These are phyloP conservation scores for Schizosaccharomyces cryophilus DNA, from an alignment of 805 yeast genomes.

Conservation along the genomic window DNA sequence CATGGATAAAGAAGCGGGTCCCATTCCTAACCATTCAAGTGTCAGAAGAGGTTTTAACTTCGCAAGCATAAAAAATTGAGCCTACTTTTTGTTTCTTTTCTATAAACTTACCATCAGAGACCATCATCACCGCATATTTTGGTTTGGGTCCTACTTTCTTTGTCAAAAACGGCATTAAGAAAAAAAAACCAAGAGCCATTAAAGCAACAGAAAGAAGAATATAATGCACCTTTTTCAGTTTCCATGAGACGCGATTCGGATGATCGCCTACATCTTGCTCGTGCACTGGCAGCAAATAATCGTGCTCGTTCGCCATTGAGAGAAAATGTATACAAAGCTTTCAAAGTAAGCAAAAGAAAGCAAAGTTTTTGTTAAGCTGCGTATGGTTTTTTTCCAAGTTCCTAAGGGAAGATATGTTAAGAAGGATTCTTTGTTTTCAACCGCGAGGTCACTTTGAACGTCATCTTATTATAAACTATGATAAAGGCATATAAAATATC, in stretches of 20 bases:
- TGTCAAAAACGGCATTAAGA: neutral
- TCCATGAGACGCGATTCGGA: neutral
- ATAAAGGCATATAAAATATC: no score
- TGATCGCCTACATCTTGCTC: neutral
- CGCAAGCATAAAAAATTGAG: neutral
- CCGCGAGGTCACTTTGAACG: no score
- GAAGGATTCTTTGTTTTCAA: no score
- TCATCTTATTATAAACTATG: no score
- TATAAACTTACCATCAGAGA: slow-evolving; percentile 1
- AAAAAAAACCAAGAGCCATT: neutral
- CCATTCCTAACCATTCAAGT: slow-evolving; percentile 2
- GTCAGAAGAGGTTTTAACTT: neutral
- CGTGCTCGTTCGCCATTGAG: neutral
- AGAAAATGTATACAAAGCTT: no score
- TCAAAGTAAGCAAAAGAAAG: no score
- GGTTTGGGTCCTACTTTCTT: neutral
- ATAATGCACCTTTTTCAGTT: neutral
- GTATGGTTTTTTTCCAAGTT: no score
- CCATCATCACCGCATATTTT: neutral
- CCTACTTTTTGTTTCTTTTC: neutral
- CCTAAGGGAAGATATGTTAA: no score
- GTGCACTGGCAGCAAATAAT: neutral
- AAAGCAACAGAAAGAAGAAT: neutral
- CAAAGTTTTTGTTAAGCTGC: no score
- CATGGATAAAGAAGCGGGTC: slow-evolving; percentile 10